A percentile compares a stretch with the other conserved stretches of the same genome.
phyloP scores from a whole-genome alignment of 2,329 filamentous ascomycete species.

The Colletotrichum abscissum region DNA sequence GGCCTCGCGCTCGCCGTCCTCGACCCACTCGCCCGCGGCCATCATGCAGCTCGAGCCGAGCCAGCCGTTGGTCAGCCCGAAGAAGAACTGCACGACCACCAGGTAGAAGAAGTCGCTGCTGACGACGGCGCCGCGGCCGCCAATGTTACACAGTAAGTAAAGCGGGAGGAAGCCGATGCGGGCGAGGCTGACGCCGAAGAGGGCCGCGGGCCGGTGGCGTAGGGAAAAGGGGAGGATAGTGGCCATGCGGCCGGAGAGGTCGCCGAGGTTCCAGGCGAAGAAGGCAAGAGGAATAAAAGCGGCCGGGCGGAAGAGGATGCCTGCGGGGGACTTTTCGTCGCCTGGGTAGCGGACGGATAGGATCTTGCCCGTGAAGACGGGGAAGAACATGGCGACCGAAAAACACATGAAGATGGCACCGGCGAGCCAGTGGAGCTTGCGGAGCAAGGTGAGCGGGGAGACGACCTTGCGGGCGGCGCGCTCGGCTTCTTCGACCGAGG shows the following conservation, averaged over 20 bases:
- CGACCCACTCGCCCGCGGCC: constrained; percentile 84
- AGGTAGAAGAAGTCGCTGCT: constrained; percentile 90
- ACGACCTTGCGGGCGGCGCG: constrained; percentile 60
- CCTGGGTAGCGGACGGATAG: constrained; percentile 50
- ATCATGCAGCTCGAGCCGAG: constrained; percentile 92
- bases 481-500: constrained; percentile 64
- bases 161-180: constrained; percentile 82
- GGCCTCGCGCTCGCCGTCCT: constrained; percentile 84
- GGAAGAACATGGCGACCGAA: constrained; percentile 90
- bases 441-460: constrained; percentile 73
- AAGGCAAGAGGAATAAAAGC: constrained; percentile 92
- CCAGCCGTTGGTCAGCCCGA: constrained; percentile 89
- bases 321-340: constrained; percentile 42
- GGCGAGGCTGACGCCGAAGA: constrained; percentile 75
- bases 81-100: constrained; percentile 82
- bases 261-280: constrained; percentile 93
- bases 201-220: constrained; percentile 69
- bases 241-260: constrained; percentile 79
- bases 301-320: constrained; percentile 72
- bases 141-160: constrained; percentile 90
- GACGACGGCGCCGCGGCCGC: constrained; percentile 78
- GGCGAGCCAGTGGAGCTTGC: constrained; percentile 83
- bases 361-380: constrained; percentile 84
- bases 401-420: constrained; percentile 86
- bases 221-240: constrained; percentile 70